phyloP scores from a whole-genome alignment of 306 rosid genomes.

The Gastrolobium villosum region DNA sequence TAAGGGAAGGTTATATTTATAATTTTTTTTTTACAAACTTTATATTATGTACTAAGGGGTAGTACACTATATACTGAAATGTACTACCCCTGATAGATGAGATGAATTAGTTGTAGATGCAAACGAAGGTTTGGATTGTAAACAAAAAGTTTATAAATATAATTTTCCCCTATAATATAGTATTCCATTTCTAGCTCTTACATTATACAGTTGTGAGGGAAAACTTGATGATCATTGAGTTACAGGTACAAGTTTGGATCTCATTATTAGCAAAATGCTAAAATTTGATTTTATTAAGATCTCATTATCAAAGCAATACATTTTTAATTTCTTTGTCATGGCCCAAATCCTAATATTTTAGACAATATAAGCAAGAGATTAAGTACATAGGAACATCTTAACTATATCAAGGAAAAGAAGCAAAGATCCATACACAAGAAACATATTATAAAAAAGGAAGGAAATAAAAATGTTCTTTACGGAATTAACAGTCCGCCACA shows the following conservation, averaged over 20 bases:
- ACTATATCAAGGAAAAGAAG: not conserved
- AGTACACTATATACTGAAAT: no score
- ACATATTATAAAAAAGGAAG: not conserved
- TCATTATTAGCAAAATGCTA: not conserved
- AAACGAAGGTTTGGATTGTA: no score
- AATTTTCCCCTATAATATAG: no score
- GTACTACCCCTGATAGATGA: no score
- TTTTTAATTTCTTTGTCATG: slow-evolving; percentile 9
- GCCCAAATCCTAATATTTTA: not conserved
- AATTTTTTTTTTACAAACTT: no score
- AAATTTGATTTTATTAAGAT: not conserved
- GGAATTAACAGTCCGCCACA: slow-evolving; percentile 10
- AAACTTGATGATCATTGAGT: not conserved
- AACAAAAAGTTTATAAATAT: no score
- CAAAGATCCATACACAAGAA: slow-evolving; percentile 21
- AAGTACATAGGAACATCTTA: not conserved
- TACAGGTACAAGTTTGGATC: not conserved
- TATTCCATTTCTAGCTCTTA: not conserved
- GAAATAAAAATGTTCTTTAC: not conserved
- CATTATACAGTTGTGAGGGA: not conserved
- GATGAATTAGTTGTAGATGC: no score
- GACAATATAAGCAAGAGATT: not conserved
- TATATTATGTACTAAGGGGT: no score
- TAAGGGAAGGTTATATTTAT: not conserved
- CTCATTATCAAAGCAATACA: not conserved